A percentile compares a stretch with the other conserved stretches of the same genome.
These are phyloP conservation scores for Corymbia calophylla DNA, from an alignment of 441 rosid species.

Conservation along the genomic window DNA sequence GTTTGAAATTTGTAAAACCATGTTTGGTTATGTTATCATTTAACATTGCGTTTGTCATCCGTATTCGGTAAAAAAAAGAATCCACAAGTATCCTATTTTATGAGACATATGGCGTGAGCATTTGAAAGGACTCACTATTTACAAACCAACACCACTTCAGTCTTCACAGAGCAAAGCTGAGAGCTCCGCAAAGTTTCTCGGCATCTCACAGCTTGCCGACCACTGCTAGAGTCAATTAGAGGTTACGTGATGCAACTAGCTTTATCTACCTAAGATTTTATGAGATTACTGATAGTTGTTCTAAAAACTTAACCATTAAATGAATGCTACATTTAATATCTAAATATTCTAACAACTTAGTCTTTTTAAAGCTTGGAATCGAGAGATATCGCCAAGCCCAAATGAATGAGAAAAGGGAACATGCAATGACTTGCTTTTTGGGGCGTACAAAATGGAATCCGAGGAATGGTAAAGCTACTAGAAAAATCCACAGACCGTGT, in stretches of 20 bases:
- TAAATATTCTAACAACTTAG: neutral
- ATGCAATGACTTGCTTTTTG: neutral
- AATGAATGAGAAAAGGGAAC: neutral
- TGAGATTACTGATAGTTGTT: neutral
- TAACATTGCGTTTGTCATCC: neutral
- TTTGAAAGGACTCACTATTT: neutral
- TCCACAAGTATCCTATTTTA: neutral
- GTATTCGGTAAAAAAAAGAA: neutral
- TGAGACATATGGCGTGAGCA: neutral
- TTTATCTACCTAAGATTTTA: neutral
- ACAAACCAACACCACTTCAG: neutral
- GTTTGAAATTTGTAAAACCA: neutral
- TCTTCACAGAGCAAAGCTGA: neutral
- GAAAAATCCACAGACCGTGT: neutral
- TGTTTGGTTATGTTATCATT: neutral
- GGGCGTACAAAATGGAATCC: neutral
- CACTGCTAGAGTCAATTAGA: neutral
- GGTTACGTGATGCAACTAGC: neutral
- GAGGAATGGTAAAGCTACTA: neutral
- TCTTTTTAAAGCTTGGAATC: neutral
- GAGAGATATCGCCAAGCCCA: neutral
- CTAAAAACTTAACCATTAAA: neutral
- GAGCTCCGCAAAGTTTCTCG: neutral
- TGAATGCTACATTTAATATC: neutral
- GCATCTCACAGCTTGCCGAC: neutral